Percentiles rank a stretch among this genome's conserved stretches.
These are phyloP conservation scores for Citrus australasica DNA, from an alignment of 345 rosid species.

Conservation along the genomic window DNA sequence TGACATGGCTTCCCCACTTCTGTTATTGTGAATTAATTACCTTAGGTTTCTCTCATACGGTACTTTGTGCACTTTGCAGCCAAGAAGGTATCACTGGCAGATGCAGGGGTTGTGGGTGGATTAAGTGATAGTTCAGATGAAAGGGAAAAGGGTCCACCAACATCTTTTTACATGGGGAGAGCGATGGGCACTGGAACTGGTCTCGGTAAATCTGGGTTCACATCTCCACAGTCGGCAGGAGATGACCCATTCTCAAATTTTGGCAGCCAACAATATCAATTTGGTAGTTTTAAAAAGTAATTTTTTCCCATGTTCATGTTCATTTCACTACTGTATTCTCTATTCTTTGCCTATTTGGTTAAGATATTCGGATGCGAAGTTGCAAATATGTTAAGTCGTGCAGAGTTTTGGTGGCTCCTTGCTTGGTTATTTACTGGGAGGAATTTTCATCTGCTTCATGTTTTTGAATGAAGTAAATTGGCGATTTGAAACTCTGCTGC, in stretches of 20 bases:
- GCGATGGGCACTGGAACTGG: slow-evolving; percentile 89
- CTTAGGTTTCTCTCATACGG: not conserved
- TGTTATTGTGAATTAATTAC: not conserved
- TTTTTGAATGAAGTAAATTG: not conserved
- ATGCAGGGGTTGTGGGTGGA: slow-evolving; percentile 78
- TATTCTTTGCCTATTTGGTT: slow-evolving; percentile 14
- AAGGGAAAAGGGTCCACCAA: slow-evolving; percentile 54
- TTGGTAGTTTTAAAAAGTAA: slow-evolving; percentile 60
- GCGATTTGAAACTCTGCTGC: not conserved
- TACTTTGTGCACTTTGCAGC: slow-evolving; percentile 53
- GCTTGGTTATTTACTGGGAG: not conserved
- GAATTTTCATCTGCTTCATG: not conserved
- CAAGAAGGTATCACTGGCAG: slow-evolving; percentile 85
- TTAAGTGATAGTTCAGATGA: slow-evolving; percentile 54
- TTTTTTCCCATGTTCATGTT: not conserved
- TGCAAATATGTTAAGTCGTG: not conserved
- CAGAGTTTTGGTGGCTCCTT: not conserved
- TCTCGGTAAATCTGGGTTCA: slow-evolving; percentile 57
- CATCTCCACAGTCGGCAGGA: slow-evolving; percentile 35
- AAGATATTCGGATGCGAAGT: not conserved
- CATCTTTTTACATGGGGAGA: slow-evolving; percentile 77
- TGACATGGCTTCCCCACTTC: not conserved
- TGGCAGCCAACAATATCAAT: slow-evolving; percentile 60
- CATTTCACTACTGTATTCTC: not conserved
- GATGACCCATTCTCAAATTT: slow-evolving; percentile 74